Evolutionary conservation across 352 stramenopile species (phyloP).

Genomic region (Aphanomyces euteiches): DNA sequence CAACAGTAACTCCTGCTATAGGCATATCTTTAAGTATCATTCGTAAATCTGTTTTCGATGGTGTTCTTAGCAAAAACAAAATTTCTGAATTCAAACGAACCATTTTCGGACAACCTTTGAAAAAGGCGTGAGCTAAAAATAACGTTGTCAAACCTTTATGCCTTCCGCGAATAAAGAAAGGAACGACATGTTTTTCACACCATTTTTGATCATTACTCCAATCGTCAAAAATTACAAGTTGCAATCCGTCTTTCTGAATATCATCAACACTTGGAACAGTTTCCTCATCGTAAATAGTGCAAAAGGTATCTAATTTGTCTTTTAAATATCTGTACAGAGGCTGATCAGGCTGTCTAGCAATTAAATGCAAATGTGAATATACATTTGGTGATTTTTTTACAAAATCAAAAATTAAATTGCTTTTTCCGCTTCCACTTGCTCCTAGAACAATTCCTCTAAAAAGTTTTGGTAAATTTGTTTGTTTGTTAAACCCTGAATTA

Average conservation of each 20-base stretch:
- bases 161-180: slow-evolving; percentile 1
- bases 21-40: not conserved
- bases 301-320: slow-evolving; percentile 3
- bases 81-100: not conserved
- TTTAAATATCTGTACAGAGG: slow-evolving; percentile 6
- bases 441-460: no score
- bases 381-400: slow-evolving; percentile 6
- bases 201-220: not conserved
- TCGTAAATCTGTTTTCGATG: not conserved
- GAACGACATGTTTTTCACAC: not conserved
- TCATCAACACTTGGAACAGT: not conserved
- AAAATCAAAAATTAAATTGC: slow-evolving; percentile 1
- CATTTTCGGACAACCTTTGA: not conserved
- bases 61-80: not conserved
- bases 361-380: slow-evolving; percentile 16
- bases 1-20: not conserved
- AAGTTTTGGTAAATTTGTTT: no score
- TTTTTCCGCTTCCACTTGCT: not conserved
- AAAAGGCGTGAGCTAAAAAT: not conserved
- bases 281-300: slow-evolving; percentile 6
- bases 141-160: not conserved
- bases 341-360: slow-evolving; percentile 3
- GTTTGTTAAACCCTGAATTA: no score
- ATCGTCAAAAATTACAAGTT: slow-evolving; percentile 9
- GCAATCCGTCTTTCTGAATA: slow-evolving; percentile 6